Conservation (phyloP, 139 green algal species). For the Dunaliella primolecta region DNA sequence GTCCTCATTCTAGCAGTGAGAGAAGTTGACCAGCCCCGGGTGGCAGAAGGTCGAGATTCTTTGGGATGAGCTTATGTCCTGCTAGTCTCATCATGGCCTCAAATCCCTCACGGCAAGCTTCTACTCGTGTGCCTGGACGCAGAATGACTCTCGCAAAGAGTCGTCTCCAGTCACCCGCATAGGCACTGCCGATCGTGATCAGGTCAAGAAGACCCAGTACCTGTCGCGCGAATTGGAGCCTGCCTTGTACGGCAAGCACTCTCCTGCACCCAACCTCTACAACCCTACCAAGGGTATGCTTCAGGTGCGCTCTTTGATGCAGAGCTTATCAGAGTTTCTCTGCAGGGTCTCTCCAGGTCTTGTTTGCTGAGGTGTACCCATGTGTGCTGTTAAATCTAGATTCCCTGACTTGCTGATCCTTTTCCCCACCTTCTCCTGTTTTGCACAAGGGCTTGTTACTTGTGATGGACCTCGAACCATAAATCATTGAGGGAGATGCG, state of each 20-base stretch:
- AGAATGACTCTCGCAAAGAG: constrained; percentile 29
- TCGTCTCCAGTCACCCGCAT: constrained; percentile 18
- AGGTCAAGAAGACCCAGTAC: constrained; percentile 21
- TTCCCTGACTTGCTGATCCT: neutral
- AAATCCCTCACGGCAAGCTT: too few species aligned
- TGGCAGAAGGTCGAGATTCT: too few species aligned
- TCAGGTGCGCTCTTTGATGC: neutral
- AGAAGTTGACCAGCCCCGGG: too few species aligned
- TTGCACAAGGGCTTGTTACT: neutral
- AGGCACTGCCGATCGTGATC: constrained; percentile 30
- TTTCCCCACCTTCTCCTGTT: neutral
- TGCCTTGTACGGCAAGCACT: constrained; percentile 37
- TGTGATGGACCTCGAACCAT: neutral
- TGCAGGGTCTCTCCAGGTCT: neutral
- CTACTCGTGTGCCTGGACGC: too few species aligned
- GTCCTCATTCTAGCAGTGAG: too few species aligned
- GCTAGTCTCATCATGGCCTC: too few species aligned
- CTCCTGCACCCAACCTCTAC: constrained; percentile 39
- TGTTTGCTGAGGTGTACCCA: neutral
- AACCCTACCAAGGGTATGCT: constrained; percentile 1
- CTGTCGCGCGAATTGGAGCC: constrained; percentile 26
- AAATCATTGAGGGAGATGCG: neutral
- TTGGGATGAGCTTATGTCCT: too few species aligned
- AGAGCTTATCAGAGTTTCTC: neutral
- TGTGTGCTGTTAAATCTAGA: neutral